Base-by-base conservation (phyloP, 2,329 filamentous ascomycete species). In the Trichoderma brevicompactum region DNA sequence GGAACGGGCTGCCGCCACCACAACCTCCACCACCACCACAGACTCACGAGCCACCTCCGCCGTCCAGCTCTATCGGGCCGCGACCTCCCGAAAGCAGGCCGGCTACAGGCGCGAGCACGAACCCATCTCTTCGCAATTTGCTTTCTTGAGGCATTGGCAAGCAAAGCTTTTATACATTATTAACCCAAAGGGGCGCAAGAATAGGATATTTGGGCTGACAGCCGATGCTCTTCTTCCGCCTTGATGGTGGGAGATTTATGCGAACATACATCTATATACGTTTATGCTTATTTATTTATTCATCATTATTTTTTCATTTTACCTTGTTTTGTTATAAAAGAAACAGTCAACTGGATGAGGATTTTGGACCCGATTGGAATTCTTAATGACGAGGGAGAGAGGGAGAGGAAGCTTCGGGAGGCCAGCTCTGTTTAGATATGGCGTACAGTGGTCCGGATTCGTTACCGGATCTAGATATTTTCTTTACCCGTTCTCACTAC, bases 111-210 rank as follows among this genome's bases (percentile, higher is more conserved):
- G 90, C 90, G 4, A 93, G 91, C 72, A 89, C 90, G 15, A 93
- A 88, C 72, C 90, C 91, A 10, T 92, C 90, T 9, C 76, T 94
- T 67, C 86, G 88, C 70, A 93, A 94, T 72, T 77, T 94, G 55
- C 82, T 94, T 62, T 89, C 87, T 54, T 92, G 77, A 79, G 28
- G 2, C 15, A 12, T 62, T 61, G 46, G n/a, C 32, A 23, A 23
- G 43, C 17, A 19, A 4, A 19, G n/a, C n/a, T 28, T 28, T 28
- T 28, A 28, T 28, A 28, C 23, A 28, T 28, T 28, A 28, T 28
- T 28, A 28, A 28, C 23, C 23, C 23, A 38, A 36, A 38, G 36
- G 10, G 17, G 15, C 40, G 8, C 40, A 15, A 32, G 48, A 13
- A 34, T 44, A 34, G 28, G 53, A 10, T 8, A 19, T 19, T 12